These are phyloP conservation scores for Elaphomyces granulatus DNA, from an alignment of 495 filamentous ascomycete genomes.

Conservation along the genomic window DNA sequence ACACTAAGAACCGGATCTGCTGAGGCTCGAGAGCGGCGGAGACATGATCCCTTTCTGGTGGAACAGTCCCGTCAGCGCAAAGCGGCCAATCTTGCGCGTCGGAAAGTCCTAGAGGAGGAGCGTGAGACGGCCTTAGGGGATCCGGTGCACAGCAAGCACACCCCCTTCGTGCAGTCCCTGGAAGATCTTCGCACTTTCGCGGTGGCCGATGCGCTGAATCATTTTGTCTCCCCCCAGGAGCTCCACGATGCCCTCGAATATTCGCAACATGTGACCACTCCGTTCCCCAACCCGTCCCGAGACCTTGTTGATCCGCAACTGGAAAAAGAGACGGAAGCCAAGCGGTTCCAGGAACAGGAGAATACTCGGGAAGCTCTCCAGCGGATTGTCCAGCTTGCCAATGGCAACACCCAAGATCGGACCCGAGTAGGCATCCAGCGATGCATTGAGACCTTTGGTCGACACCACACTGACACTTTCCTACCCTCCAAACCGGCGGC, in stretches of 20 bases:
- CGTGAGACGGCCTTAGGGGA: conserved; percentile 51
- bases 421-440: conserved; percentile 65
- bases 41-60: conserved; percentile 28
- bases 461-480: conserved; percentile 69
- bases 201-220: conserved; percentile 40
- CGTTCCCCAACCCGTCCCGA: conserved; percentile 23
- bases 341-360: conserved; percentile 17
- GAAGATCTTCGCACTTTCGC: conserved; percentile 32
- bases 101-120: conserved; percentile 45
- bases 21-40: conserved; percentile 20
- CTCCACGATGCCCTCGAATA: conserved; percentile 47
- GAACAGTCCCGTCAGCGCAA: conserved; percentile 67
- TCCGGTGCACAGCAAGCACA: conserved; percentile 61
- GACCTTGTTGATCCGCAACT: conserved; percentile 29
- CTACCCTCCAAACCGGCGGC: conserved; percentile 42
- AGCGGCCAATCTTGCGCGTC: conserved; percentile 61
- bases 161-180: conserved; percentile 74
- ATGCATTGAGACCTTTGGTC: conserved; percentile 77
- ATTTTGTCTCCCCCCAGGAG: conserved; percentile 52
- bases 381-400: conserved; percentile 59
- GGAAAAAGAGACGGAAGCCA: conserved; percentile 20
- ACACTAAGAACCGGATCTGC: conserved; percentile 26
- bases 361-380: conserved; percentile 46
- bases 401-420: conserved; percentile 61
- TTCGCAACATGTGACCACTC: conserved; percentile 48